Evolutionary conservation across 306 rosid species (phyloP), one percentile per base, ranked within the genome.

Genomic region (Malus asiatica): DNA sequence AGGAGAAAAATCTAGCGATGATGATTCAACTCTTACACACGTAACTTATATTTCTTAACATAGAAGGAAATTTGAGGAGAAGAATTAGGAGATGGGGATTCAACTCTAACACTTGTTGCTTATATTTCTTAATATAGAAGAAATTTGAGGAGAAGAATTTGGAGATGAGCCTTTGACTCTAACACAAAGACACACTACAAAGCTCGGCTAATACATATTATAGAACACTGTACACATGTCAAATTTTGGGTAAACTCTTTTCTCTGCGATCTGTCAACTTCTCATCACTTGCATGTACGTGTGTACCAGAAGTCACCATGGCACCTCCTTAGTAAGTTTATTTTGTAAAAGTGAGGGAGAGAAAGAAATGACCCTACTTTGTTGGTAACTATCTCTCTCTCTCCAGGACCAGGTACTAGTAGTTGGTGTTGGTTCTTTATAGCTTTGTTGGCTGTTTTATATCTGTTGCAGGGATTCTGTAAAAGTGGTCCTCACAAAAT

Each of bases 401-500:
- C 87, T 83, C 87, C 57, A 74, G 90, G 88, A 83, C 87, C 90
- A 82, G 75, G 70, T 81, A 77, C 88, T 84, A 76, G 48, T 79
- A 79, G 90, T 84, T 79, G 90, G 85, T 82, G 85, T 82, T 84
- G 83, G 66, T 77, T 75, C 90, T 87, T 87, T 82, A 84, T 87
- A 87, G 79, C 90, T 84, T 79, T 87, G 86, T 84, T 87, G 90
- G 88, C 81, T 82, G 88, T 87, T 79, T 83, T 82, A 87, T 87
- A 77, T 79, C 70, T 79, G 83, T 82, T 79, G 83, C 88, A 87
- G 84, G 71, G 81, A 71, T 82, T 80, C 85, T 79, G 86, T 74
- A 72, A 33, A 62, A 73, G 90, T 84, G 86, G 88, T 87, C 88
- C 88, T 84, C 44, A 32, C 57, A 78, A 38, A 64, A 44, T 3